phyloP scores from a whole-genome alignment of 2,329 filamentous ascomycete genomes.

The Epichloe gansuensis region DNA sequence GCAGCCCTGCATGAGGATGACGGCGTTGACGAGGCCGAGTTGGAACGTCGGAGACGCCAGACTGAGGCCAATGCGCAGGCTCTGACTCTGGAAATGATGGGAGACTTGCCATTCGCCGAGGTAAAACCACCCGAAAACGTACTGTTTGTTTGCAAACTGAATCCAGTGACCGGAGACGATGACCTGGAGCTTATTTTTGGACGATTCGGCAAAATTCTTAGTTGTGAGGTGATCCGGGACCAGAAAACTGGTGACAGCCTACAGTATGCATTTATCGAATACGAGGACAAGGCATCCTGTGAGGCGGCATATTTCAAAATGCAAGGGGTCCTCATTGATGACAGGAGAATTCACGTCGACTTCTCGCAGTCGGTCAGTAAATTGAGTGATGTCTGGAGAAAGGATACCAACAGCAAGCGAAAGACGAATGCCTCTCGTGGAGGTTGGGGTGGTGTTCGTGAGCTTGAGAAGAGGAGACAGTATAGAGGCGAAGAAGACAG shows the following conservation, averaged over 20 bases:
- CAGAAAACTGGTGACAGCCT: slow-evolving; percentile 87
- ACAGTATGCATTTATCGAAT: slow-evolving; percentile 97
- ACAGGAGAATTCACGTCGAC: slow-evolving; percentile 94
- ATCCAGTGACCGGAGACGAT: slow-evolving; percentile 89
- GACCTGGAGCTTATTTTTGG: slow-evolving; percentile 94
- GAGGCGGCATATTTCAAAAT: slow-evolving; percentile 98
- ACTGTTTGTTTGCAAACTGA: slow-evolving; percentile 95
- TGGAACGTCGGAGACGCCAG: slow-evolving; percentile 70
- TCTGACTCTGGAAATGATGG: slow-evolving; percentile 92
- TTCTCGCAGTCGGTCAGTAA: slow-evolving; percentile 92
- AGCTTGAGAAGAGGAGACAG: slow-evolving; percentile 80
- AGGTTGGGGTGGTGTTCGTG: slow-evolving; percentile 83
- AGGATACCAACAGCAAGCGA: slow-evolving; percentile 72
- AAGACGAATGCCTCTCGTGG: slow-evolving; percentile 44
- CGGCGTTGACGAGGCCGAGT: slow-evolving; percentile 60
- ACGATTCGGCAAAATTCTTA: slow-evolving; percentile 88
- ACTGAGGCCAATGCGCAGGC: slow-evolving; percentile 89
- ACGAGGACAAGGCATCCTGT: slow-evolving; percentile 81
- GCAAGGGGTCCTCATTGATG: slow-evolving; percentile 93
- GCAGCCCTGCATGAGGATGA: slow-evolving; percentile 67
- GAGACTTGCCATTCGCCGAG: slow-evolving; percentile 92
- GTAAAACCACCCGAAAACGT: slow-evolving; percentile 96
- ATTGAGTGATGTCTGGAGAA: slow-evolving; percentile 80
- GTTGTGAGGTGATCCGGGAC: slow-evolving; percentile 92
- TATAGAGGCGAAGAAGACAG: slow-evolving; percentile 59